Percentiles rank a stretch among this genome's conserved stretches.
Evolutionary conservation across 768 basidiomycete species (phyloP).

Genomic region (Termitomyces titanicus): DNA sequence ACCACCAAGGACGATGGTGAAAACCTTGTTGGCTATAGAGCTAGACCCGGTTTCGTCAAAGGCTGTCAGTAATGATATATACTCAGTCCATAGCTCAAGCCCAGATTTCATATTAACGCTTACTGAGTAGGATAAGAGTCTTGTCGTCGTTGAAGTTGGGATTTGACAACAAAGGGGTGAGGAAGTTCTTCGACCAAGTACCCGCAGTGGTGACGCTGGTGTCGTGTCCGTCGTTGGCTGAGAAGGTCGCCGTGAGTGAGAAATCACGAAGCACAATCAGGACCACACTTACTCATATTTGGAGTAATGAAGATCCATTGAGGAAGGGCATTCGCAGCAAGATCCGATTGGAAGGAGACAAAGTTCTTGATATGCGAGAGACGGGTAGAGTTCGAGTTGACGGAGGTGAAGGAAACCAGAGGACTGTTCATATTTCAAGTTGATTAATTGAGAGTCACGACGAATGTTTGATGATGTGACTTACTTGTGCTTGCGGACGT

Average conservation of each 20-base stretch:
- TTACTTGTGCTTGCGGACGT: slow-evolving; percentile 30
- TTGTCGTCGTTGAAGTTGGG: slow-evolving; percentile 48
- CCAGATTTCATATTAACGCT: not conserved
- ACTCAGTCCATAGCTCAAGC: not conserved
- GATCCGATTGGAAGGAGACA: slow-evolving; percentile 57
- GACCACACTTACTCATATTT: slow-evolving; percentile 36
- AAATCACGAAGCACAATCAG: not conserved
- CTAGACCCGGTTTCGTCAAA: slow-evolving; percentile 54
- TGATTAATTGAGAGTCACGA: not conserved
- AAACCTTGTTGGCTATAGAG: slow-evolving; percentile 44
- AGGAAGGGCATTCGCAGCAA: slow-evolving; percentile 45
- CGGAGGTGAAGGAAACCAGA: slow-evolving; percentile 45
- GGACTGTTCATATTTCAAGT: slow-evolving; percentile 25
- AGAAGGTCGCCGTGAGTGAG: slow-evolving; percentile 1
- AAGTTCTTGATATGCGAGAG: slow-evolving; percentile 50
- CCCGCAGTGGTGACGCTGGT: slow-evolving; percentile 48
- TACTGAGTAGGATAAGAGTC: slow-evolving; percentile 54
- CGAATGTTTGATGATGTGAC: not conserved
- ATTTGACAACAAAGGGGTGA: slow-evolving; percentile 48
- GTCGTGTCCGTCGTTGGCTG: slow-evolving; percentile 57
- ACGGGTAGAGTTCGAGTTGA: slow-evolving; percentile 41
- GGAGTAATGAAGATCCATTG: slow-evolving; percentile 67
- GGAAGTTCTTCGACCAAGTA: slow-evolving; percentile 46
- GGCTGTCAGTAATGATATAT: slow-evolving; percentile 13
- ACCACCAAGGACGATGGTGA: slow-evolving; percentile 36